Evolutionary conservation across 345 rosid species (phyloP), one percentile per base, ranked within the genome.

Genomic region (Citrus glauca): DNA sequence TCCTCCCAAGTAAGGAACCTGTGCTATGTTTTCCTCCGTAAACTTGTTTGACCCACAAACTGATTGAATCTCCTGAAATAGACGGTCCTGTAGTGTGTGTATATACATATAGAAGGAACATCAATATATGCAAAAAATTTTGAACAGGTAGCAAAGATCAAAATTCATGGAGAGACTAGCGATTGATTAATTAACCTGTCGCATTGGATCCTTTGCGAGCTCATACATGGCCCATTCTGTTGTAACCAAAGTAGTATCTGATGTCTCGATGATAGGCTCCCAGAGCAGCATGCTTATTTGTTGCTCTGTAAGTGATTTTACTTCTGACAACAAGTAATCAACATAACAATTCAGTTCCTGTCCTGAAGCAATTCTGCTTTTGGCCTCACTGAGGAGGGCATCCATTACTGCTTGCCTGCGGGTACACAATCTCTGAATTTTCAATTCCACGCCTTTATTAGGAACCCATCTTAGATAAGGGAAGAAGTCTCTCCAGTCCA

Each of bases 401-500:
- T 45, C 14, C 50, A 45, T 45, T 11, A 90, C 27, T 0, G 87
- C 90, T 13, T 88, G 84, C 88, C 97, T 87, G 38, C 87, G 84
- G 30, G 68, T 74, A 82, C 88, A 81, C 81, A 87, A 73, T 56
- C 74, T 78, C 24, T 88, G 82, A 64, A 94, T 87, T 78, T 84
- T 91, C 59, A 45, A 40, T 73, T 94, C 97, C 6, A 86, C 81
- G 59, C 83, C 81, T 67, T 77, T 85, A 74, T 88, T 93, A 0
- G 99, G 98, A 81, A 93, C 38, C 98, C 99, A 96, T 83, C 78
- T 11, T 65, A 94, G 66, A 82, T 89, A 92, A 1, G 98, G 97
- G 84, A 96, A 96, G 91, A 93, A 96, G 79, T 94, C 99, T 75
- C 98, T 89, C 97, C 98, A 94, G 66, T 96, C 97, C 64, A 92